These are phyloP conservation scores for Apiospora phragmitis DNA, from an alignment of 2,329 filamentous ascomycete species.

Conservation along the genomic window DNA sequence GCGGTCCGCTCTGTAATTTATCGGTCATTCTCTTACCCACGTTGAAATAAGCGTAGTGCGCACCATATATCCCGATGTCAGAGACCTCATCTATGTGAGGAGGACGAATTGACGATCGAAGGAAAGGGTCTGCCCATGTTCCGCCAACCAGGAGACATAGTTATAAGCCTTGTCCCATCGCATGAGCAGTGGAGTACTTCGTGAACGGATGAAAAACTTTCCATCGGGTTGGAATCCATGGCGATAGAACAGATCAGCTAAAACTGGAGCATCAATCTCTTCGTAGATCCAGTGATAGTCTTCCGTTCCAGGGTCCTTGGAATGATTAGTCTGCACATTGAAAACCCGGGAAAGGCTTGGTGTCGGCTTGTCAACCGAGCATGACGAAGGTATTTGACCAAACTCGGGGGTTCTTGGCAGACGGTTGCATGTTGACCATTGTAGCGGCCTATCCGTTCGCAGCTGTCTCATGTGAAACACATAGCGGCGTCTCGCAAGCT, in stretches of 20 bases:
- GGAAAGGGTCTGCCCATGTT: neutral
- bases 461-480: neutral
- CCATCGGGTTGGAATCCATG: neutral
- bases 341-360: no score
- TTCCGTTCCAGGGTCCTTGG: neutral
- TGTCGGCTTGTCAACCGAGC: no score
- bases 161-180: no score
- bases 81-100: neutral
- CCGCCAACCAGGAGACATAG: neutral
- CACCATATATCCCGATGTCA: neutral
- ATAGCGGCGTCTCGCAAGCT: slow-evolving; percentile 12
- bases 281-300: neutral
- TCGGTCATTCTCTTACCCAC: neutral
- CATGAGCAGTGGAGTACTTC: no score
- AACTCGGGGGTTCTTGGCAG: no score
- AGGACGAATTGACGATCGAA: neutral
- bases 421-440: neutral
- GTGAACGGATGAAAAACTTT: neutral
- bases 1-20: neutral
- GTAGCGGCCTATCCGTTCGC: no score
- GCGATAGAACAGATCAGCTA: neutral
- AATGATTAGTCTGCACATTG: neutral
- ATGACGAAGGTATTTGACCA: no score
- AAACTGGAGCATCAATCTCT: neutral
- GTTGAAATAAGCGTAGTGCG: neutral